A percentile compares a stretch with the other conserved stretches of the same genome.
Evolutionary conservation across 2,329 filamentous ascomycete genomes (phyloP).

Genomic region (Pleomassaria siparia): DNA sequence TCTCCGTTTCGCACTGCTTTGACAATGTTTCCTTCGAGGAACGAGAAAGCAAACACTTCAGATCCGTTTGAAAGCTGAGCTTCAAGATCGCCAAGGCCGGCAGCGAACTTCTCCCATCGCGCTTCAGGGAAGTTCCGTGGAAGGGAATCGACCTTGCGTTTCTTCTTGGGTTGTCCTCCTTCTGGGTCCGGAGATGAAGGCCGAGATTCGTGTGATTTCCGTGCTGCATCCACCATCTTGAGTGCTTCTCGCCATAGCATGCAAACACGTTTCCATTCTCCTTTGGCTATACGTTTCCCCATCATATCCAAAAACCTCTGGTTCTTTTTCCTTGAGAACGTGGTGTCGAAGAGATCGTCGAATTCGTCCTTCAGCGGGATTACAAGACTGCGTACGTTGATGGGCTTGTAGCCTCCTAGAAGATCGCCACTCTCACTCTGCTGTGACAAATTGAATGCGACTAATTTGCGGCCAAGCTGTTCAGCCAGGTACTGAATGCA

Average conservation of each 20-base stretch:
- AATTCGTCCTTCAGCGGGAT: slow-evolving; percentile 93
- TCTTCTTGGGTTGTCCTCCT: slow-evolving; percentile 71
- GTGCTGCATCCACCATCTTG: slow-evolving; percentile 71
- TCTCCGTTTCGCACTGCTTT: slow-evolving; percentile 95
- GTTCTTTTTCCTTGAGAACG: slow-evolving; percentile 87
- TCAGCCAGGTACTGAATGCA: slow-evolving; percentile 90
- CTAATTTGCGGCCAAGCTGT: slow-evolving; percentile 79
- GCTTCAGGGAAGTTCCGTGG: slow-evolving; percentile 58
- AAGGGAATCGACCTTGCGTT: slow-evolving; percentile 61
- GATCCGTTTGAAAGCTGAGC: slow-evolving; percentile 73
- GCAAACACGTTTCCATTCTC: slow-evolving; percentile 84
- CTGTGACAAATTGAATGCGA: slow-evolving; percentile 93
- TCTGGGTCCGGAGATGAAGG: slow-evolving; percentile 41
- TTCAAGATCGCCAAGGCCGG: slow-evolving; percentile 75
- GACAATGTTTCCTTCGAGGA: slow-evolving; percentile 93
- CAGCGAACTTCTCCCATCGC: slow-evolving; percentile 79
- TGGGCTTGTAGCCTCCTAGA: slow-evolving; percentile 92
- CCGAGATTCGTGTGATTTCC: slow-evolving; percentile 45
- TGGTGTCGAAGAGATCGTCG: slow-evolving; percentile 81
- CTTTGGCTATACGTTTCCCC: slow-evolving; percentile 74
- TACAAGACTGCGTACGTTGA: slow-evolving; percentile 84
- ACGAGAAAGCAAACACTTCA: slow-evolving; percentile 86
- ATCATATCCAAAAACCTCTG: slow-evolving; percentile 77
- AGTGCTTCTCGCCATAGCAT: slow-evolving; percentile 88
- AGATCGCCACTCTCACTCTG: slow-evolving; percentile 97